Conservation (phyloP, 1,284 basidiomycete species). For the Ceraceosorus guamensis region DNA sequence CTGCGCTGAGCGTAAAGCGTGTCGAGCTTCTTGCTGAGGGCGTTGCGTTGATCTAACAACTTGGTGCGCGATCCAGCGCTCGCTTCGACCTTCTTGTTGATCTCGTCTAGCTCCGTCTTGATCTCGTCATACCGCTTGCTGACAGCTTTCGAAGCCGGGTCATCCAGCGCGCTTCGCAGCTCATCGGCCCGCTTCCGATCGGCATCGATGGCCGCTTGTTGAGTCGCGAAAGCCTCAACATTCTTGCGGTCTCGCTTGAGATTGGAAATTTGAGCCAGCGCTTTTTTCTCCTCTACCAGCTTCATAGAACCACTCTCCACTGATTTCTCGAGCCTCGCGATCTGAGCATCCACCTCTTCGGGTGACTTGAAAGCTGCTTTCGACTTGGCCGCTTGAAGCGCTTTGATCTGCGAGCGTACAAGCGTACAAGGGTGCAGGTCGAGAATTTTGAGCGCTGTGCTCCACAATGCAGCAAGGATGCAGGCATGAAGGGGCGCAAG, state of each 20-base stretch:
- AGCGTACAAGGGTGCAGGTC: too few species aligned
- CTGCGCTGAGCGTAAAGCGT: constrained; percentile 71
- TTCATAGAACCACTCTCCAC: constrained; percentile 88
- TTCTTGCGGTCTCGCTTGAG: constrained; percentile 46
- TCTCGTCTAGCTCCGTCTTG: constrained; percentile 73
- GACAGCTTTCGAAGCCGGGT: constrained; percentile 77
- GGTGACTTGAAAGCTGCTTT: constrained; percentile 79
- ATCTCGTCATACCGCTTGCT: constrained; percentile 76
- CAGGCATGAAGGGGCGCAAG: neutral
- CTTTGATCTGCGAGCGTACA: constrained; percentile 82
- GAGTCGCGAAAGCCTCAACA: constrained; percentile 43
- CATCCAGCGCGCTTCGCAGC: constrained; percentile 75
- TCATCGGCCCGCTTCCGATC: constrained; percentile 71
- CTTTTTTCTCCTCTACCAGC: constrained; percentile 90
- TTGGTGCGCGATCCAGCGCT: constrained; percentile 72
- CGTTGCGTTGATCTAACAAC: constrained; percentile 80
- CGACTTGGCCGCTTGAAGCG: constrained; percentile 70
- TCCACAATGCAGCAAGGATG: neutral
- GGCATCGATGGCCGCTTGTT: constrained; percentile 71
- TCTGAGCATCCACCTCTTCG: constrained; percentile 78
- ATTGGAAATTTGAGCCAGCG: constrained; percentile 78
- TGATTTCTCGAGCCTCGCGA: constrained; percentile 65
- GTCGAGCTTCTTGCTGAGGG: constrained; percentile 56
- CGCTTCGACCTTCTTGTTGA: constrained; percentile 81
- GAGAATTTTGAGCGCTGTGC: neutral